Conservation (phyloP, 495 filamentous ascomycete species). For the Coniosporium apollinis region DNA sequence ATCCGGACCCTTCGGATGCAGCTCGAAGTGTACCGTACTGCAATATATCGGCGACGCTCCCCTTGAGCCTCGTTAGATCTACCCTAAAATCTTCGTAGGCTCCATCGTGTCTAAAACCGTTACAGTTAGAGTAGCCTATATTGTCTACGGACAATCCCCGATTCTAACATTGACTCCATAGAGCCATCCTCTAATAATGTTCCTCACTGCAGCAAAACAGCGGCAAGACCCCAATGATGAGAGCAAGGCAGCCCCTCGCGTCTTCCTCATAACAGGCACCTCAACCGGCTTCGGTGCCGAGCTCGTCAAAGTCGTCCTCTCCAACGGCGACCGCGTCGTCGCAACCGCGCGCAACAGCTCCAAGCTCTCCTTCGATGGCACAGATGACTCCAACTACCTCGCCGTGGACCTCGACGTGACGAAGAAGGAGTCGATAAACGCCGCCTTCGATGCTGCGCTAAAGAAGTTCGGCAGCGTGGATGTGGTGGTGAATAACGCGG, state of each 20-base stretch:
- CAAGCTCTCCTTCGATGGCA: constrained; percentile 11
- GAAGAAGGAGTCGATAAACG: constrained; percentile 12
- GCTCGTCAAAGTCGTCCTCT: constrained; percentile 17
- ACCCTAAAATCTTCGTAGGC: too few relatives aligned
- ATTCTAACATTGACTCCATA: too few relatives aligned
- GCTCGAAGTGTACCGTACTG: too few relatives aligned
- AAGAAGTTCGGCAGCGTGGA: constrained; percentile 21
- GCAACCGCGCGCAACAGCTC: constrained; percentile 21
- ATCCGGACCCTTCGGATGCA: too few relatives aligned
- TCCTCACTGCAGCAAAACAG: too few relatives aligned
- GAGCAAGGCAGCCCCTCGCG: constrained; percentile 12
- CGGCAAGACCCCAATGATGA: too few relatives aligned
- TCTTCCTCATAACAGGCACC: constrained; percentile 25
- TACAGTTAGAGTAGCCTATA: too few relatives aligned
- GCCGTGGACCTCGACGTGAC: constrained; percentile 21
- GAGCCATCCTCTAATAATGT: too few relatives aligned
- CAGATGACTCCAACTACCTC: constrained; percentile 12
- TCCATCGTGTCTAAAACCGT: too few relatives aligned
- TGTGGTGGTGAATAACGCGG: constrained; percentile 24
- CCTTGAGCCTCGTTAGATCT: too few relatives aligned
- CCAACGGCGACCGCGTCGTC: constrained; percentile 21
- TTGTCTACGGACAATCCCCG: too few relatives aligned
- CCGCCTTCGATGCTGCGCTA: constrained; percentile 19
- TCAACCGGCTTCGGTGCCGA: constrained; percentile 23
- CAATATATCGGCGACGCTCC: too few relatives aligned